Base-by-base conservation (phyloP, 805 yeast species). In the Helenozyma baotianmanensis region DNA sequence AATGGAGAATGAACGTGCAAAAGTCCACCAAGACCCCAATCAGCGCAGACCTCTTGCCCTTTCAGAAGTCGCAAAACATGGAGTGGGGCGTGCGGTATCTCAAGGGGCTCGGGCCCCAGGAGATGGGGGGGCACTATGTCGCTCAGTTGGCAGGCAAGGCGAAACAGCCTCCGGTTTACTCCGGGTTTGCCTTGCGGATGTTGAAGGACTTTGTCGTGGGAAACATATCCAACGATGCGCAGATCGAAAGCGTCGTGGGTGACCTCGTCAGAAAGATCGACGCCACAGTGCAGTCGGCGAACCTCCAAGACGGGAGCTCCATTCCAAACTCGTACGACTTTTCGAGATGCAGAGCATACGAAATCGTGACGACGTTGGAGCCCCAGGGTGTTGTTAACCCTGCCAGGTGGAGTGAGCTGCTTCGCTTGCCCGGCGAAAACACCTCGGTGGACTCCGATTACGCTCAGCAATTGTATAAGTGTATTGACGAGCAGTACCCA, bases 141-240 rank as follows among this genome's bases (percentile, higher is more conserved):
- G 19, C 5, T 17, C 8, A 6, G 7, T 17, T 6, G 5, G 19
- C 19, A 8, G 19, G 19, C 19, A 8, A 5, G 7, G 19, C 5
- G 19, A 17, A 17, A 3, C 6, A 4, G 10, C 21, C 22, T 5
- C 56, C 60, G 4, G 24, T 25, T 10, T 42, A 41, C 23, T 58
- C 51, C 32, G 52, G 62, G 0, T 63, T 65, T 1, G 54, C 74
- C 4, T 48, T 79, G 10, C 60, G 58, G 14, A 41, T 80, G 29
- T 49, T 82, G 33, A 72, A 69, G 38, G 73, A 74, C 25, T 81
- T 74, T 50, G 67, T 75, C 2, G 72, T 76, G 6, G 81, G 78
- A 0, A 76, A 78, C 29, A 47, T 72, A 21, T 49, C 59, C 12
- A 70, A 74, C 47, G 67, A 70, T 14, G 63, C 60, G 2, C 54